A percentile compares a stretch with the other conserved stretches of the same genome.
phyloP scores from a whole-genome alignment of 73 alveolate species.

The Chromera velia region DNA sequence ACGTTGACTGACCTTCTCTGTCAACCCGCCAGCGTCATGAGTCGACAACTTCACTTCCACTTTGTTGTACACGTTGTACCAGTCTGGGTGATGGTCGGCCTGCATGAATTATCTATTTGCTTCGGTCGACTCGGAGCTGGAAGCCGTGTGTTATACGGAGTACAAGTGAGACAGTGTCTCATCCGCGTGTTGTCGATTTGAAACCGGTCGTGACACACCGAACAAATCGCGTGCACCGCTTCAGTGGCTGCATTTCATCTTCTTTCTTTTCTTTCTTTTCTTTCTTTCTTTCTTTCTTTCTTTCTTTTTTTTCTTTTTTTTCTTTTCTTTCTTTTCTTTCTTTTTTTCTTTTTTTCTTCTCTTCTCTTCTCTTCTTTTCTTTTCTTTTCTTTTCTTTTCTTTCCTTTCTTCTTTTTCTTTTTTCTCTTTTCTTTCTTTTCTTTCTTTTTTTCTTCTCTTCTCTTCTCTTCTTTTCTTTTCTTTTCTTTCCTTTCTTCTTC shows the following conservation, averaged over 20 bases:
- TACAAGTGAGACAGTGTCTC: no score
- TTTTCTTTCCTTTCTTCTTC: background rate
- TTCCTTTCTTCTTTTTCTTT: background rate
- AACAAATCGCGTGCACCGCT: no score
- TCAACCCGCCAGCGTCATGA: slow-evolving; percentile 27
- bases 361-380: background rate
- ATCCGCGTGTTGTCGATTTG: no score
- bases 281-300: background rate
- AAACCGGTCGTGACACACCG: no score
- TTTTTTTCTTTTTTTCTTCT: background rate
- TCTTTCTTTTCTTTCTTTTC: background rate
- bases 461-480: background rate
- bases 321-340: no score
- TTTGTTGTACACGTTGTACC: slow-evolving; percentile 32
- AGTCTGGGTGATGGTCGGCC: slow-evolving; percentile 38
- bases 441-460: background rate
- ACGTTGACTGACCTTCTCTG: slow-evolving; percentile 19
- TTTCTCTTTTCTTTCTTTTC: background rate
- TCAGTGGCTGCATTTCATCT: no score
- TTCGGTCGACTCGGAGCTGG: no score
- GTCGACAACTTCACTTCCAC: slow-evolving; percentile 31
- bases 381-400: background rate
- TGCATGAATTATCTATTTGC: no score
- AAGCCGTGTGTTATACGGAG: no score
- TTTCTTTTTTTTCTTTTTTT: no score